Evolutionary conservation across 2,329 filamentous ascomycete genomes (phyloP), one percentile per base, ranked within the genome.

Genomic region (Exophiala aquamarina): DNA sequence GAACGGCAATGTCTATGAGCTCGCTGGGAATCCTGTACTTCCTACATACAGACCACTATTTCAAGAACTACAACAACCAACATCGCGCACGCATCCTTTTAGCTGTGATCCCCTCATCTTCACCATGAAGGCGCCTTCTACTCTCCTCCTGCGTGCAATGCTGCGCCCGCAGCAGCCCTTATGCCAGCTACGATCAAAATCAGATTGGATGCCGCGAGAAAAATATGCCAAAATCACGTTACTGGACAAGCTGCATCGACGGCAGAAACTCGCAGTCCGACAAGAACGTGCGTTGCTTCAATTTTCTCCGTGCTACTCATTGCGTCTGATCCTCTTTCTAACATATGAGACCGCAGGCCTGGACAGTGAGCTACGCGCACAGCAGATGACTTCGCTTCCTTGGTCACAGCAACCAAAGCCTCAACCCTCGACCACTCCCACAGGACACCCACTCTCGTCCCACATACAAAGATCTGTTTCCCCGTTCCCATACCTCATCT

Each of bases 401-500:
- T 35, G 34, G 19, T 13, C 37, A 28, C 28, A 26, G 18, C 32
- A 20, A 4, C 13, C 15, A 37, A 7, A 15, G 7, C 35, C 9
- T 4, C 10, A 57, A 43, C 49, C 55, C 44, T 47, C 50, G 44
- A 29, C 57, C 41, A 55, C 59, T 55, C 5, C 58, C 59, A 41
- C 57, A 54, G 3, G 61, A 58, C 19, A 62, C 58, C 10, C 72
- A 70, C 52, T 75, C 67, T 37, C 43, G 31, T 28, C 32, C 11
- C 41, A 29, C 6, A 10, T 34, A 11, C 17, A 28, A n/a, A 29
- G 15, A 23, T 11, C 23, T 26, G 7, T 32, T 11, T 42, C 69
- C 68, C 45, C 69, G 39, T 66, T 81, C 21, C 77, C 81, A 9
- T 95, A 90, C 73, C 77, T 83, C 60, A 77, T 97, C 55, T 74